Percentiles rank a stretch among this genome's conserved stretches.
phyloP scores from a whole-genome alignment of 2,329 filamentous ascomycete species.

The Mariannaea sp. region DNA sequence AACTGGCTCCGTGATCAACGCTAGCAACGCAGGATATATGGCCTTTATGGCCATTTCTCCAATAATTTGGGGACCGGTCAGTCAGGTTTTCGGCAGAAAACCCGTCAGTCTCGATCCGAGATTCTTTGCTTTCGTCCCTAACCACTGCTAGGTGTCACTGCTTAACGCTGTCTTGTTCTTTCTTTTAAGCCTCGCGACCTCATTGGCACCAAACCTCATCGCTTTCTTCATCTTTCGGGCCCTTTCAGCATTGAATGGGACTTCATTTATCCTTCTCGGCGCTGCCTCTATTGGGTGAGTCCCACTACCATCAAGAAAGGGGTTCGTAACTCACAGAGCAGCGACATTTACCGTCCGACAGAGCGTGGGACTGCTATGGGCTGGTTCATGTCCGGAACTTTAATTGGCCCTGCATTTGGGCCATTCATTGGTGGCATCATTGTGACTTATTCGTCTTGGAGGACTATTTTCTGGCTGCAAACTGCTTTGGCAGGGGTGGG shows the following conservation, averaged over 20 bases:
- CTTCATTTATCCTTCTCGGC: conserved; percentile 74
- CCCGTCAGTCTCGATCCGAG: conserved; percentile 48
- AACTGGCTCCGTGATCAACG: conserved; percentile 70
- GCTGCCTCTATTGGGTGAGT: conserved; percentile 68
- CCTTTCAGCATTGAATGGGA: conserved; percentile 75
- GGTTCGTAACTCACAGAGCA: conserved; percentile 23
- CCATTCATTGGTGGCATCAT: conserved; percentile 77
- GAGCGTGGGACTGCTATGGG: conserved; percentile 74
- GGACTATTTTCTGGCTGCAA: conserved; percentile 81
- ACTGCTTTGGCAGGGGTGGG: conserved; percentile 68
- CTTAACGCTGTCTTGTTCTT: conserved; percentile 67
- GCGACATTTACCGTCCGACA: conserved; percentile 66
- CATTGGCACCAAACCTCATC: conserved; percentile 71
- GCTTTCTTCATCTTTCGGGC: conserved; percentile 77
- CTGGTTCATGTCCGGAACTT: conserved; percentile 73
- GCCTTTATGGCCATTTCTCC: conserved; percentile 74
- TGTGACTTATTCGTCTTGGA: conserved; percentile 74
- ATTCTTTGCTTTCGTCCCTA: not conserved
- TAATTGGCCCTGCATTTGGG: conserved; percentile 73
- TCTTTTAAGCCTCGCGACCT: conserved; percentile 71
- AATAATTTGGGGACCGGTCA: conserved; percentile 74
- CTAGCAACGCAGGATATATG: conserved; percentile 76
- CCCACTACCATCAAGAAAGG: not conserved
- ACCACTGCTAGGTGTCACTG: conserved; percentile 46
- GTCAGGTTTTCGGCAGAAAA: conserved; percentile 65